phyloP scores from a whole-genome alignment of 2,329 filamentous ascomycete species.

The Alternaria sp. region DNA sequence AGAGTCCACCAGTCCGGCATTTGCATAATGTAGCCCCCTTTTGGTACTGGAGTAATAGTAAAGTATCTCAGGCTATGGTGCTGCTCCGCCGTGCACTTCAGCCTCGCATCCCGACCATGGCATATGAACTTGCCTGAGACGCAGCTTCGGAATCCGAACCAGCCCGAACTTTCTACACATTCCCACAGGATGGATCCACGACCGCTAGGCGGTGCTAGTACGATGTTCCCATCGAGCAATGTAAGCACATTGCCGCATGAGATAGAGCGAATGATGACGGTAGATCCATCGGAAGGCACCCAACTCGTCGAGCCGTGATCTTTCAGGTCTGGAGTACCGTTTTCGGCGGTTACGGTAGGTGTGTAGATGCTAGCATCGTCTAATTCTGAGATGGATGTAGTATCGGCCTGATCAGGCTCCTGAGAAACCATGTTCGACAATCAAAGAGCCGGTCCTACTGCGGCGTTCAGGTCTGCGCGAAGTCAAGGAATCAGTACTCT shows the following conservation, averaged over 20 bases:
- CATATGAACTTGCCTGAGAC: slow-evolving; percentile 9
- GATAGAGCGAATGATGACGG: slow-evolving; percentile 12
- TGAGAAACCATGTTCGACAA: neutral
- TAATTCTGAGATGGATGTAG: slow-evolving; percentile 1
- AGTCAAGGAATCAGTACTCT: neutral
- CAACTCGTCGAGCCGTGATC: neutral
- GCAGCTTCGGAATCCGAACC: slow-evolving; percentile 11
- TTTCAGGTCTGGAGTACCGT: neutral
- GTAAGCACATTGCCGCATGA: slow-evolving; percentile 10
- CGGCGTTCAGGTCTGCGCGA: neutral
- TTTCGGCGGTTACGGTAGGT: neutral
- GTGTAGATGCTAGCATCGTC: slow-evolving; percentile 5
- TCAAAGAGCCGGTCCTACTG: neutral
- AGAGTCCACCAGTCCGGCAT: slow-evolving; percentile 20
- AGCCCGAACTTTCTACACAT: slow-evolving; percentile 13
- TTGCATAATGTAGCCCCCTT: slow-evolving; percentile 17
- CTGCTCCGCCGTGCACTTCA: slow-evolving; percentile 9
- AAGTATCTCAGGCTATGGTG: slow-evolving; percentile 2
- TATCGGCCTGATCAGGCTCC: neutral
- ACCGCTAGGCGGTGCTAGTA: slow-evolving; percentile 3
- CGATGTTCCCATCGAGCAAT: slow-evolving; percentile 10
- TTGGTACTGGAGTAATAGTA: slow-evolving; percentile 12
- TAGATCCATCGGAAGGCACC: slow-evolving; percentile 6
- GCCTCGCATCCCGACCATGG: slow-evolving; percentile 2
- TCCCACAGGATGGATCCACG: slow-evolving; percentile 11